Evolutionary conservation across 306 rosid genomes (phyloP).

Genomic region (Boehmeria nivea): DNA sequence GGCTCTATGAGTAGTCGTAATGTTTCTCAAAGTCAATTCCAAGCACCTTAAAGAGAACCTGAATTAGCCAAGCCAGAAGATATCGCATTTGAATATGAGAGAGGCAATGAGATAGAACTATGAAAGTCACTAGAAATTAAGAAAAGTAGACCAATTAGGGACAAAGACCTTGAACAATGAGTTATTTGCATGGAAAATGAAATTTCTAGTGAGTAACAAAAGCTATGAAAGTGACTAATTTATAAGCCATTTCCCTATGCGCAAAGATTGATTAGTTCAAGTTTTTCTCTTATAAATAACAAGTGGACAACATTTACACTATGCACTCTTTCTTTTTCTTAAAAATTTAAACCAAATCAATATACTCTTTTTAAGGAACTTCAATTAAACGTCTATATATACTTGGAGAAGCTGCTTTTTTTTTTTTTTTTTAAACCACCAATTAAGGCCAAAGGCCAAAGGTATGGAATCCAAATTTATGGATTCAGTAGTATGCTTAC

Average conservation of each 20-base stretch:
- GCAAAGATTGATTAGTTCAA: too few species aligned
- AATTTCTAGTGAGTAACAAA: background rate
- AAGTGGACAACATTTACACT: too few species aligned
- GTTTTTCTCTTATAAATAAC: too few species aligned
- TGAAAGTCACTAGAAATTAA: background rate
- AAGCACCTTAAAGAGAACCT: background rate
- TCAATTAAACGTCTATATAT: too few species aligned
- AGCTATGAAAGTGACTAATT: constrained; percentile 17
- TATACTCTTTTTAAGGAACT: too few species aligned
- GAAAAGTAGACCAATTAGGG: too few species aligned
- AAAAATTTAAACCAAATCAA: too few species aligned
- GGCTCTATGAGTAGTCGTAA: background rate
- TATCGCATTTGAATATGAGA: background rate
- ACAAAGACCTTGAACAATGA: background rate
- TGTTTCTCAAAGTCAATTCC: background rate
- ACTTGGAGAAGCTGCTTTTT: background rate
- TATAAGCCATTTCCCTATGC: constrained; percentile 2
- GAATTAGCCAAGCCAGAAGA: background rate
- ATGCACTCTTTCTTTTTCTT: too few species aligned
- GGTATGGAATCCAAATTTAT: background rate
- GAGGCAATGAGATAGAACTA: too few species aligned
- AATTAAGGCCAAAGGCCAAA: too few species aligned
- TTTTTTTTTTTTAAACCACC: too few species aligned
- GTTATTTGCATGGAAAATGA: constrained; percentile 16
- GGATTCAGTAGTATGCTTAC: constrained; percentile 10